Evolutionary conservation across 768 basidiomycete genomes (phyloP).

Genomic region (Pleurotus ostreatus): DNA sequence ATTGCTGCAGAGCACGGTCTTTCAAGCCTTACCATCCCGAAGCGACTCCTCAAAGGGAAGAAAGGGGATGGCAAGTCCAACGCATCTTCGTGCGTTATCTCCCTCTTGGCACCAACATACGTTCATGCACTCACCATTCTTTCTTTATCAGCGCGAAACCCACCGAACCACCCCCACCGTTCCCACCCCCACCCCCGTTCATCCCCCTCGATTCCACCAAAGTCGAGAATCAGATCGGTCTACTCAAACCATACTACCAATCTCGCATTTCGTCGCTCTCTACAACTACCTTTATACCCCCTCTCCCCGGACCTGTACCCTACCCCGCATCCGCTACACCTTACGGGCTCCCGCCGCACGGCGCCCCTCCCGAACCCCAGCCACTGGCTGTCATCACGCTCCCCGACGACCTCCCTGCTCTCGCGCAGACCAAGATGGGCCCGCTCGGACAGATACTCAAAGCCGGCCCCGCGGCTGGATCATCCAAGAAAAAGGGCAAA

Average conservation of each 20-base stretch:
- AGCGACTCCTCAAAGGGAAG: conserved; percentile 68
- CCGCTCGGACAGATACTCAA: conserved; percentile 75
- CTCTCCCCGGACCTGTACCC: conserved; percentile 12
- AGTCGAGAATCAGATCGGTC: conserved; percentile 77
- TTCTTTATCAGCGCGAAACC: conserved; percentile 47
- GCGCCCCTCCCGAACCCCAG: conserved; percentile 12
- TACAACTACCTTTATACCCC: conserved; percentile 15
- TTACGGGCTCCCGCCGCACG: conserved; percentile 10
- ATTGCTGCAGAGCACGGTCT: conserved; percentile 85
- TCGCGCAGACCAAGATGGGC: conserved; percentile 67
- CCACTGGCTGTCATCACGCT: conserved; percentile 32
- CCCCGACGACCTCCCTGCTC: conserved; percentile 59
- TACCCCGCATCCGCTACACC: conserved; percentile 17
- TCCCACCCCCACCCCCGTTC: conserved; percentile 82
- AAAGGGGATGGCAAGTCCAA: conserved; percentile 36
- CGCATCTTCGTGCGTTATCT: conserved; percentile 43
- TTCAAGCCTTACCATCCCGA: conserved; percentile 73
- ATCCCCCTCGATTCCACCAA: conserved; percentile 62
- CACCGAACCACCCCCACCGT: conserved; percentile 75
- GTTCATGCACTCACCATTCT: conserved; percentile 1
- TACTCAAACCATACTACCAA: conserved; percentile 77
- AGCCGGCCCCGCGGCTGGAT: conserved; percentile 32
- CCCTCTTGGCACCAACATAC: neutral
- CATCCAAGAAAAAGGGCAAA: conserved; percentile 61
- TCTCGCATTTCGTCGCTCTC: conserved; percentile 45